Percentiles rank a stretch among this genome's conserved stretches.
Evolutionary conservation across 2,329 filamentous ascomycete species (phyloP).

Genomic region (Falciphora oryzae): DNA sequence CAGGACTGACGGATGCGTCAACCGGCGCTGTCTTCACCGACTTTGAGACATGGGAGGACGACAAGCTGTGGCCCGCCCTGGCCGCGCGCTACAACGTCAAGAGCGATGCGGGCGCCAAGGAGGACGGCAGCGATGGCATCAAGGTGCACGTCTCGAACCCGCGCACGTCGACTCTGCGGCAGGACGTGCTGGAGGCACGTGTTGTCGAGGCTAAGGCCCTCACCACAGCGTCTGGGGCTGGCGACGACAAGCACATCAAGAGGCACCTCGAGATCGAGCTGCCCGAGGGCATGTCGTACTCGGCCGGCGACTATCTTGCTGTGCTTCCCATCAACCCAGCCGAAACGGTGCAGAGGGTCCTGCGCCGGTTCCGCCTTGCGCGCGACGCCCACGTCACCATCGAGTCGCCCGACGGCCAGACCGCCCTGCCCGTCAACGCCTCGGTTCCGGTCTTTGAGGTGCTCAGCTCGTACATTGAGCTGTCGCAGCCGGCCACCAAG

Average conservation of each 20-base stretch:
- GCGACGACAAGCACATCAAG: slow-evolving; percentile 34
- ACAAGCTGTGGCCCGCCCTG: slow-evolving; percentile 40
- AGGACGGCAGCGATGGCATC: slow-evolving; percentile 20
- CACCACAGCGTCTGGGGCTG: slow-evolving; percentile 19
- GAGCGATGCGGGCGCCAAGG: slow-evolving; percentile 21
- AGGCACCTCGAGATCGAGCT: slow-evolving; percentile 61
- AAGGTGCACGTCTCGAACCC: slow-evolving; percentile 46
- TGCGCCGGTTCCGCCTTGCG: slow-evolving; percentile 58
- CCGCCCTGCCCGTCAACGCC: slow-evolving; percentile 46
- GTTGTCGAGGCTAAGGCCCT: slow-evolving; percentile 48
- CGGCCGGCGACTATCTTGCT: slow-evolving; percentile 69
- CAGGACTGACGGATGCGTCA: slow-evolving; percentile 53
- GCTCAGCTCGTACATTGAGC: slow-evolving; percentile 64
- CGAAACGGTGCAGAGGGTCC: slow-evolving; percentile 54
- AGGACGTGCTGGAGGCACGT: slow-evolving; percentile 53
- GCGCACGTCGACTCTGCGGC: slow-evolving; percentile 48
- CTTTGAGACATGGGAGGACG: slow-evolving; percentile 32
- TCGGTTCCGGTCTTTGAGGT: slow-evolving; percentile 58
- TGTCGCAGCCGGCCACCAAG: slow-evolving; percentile 64
- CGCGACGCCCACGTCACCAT: slow-evolving; percentile 64
- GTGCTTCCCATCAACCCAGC: slow-evolving; percentile 65
- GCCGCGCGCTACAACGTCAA: slow-evolving; percentile 15
- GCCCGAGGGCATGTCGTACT: slow-evolving; percentile 60
- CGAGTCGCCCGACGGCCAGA: slow-evolving; percentile 30
- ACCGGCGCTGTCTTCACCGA: slow-evolving; percentile 57